Evolutionary conservation across 345 rosid species (phyloP), one percentile per base, ranked within the genome.

Genomic region (Schrenkiella parvula): DNA sequence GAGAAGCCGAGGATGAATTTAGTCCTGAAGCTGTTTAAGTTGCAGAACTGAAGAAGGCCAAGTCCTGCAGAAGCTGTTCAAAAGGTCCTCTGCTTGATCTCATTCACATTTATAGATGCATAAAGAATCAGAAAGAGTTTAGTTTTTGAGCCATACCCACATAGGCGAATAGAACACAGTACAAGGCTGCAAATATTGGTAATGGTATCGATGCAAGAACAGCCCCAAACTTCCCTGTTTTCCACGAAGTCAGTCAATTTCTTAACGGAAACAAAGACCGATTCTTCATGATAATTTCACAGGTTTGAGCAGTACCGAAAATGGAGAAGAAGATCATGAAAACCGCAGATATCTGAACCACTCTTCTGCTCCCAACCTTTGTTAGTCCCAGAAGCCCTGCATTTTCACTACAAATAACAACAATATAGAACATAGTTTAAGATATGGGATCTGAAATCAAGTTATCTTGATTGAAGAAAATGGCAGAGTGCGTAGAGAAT

Each of bases 321-420:
- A 95, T 80, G 38, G 99, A 84, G 79, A 95, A 95, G 87, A 91
- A 88, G 64, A 95, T 84, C 99, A 95, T 89, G 71, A 91, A 91
- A 55, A 64, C 84, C 0, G 99, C 99, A 32, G 97, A 38, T 74
- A 89, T 82, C 72, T 95, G 86, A 55, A 85, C 25, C 2, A 89
- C 91, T 82, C 91, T 89, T 55, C 93, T 82, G 74, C 97, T 95
- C 67, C 99, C 97, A 62, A 83, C 86, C 79, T 87, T 79, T 1
- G 99, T 89, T 73, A 89, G 66, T 64, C 97, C 98, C 79, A 95
- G 61, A 64, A 91, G 96, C 63, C 99, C 97, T 15, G 85, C 86
- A 77, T 89, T 95, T 84, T 95, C 97, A 32, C 99, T 89, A 60
- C 43, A 84, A 68, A 52, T 17, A 44, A 47, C 70, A 68, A 41